A percentile compares a stretch with the other conserved stretches of the same genome.
Evolutionary conservation across 371 early-diverging fungal genomes (phyloP).

Genomic region (Lichtheimia hyalospora): DNA sequence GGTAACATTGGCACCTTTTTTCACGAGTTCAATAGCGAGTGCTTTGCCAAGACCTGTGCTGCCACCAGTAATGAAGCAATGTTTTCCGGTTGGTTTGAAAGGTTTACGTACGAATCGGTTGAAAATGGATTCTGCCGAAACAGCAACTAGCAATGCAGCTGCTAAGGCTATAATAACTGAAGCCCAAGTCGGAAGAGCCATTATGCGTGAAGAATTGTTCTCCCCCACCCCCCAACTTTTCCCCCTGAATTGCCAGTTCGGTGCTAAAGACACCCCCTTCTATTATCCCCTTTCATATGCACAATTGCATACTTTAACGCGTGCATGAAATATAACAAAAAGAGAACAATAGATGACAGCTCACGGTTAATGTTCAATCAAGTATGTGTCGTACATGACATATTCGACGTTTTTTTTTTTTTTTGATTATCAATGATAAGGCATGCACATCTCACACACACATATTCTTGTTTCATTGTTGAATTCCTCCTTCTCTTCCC

Average conservation of each 20-base stretch:
- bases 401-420: background rate
- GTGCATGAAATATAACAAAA: background rate
- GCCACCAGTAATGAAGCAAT: conserved; percentile 91
- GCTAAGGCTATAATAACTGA: conserved; percentile 35
- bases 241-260: background rate
- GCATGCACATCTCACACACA: background rate
- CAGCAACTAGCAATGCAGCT: conserved; percentile 16
- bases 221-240: no score
- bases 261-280: background rate
- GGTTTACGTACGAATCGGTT: conserved; percentile 26
- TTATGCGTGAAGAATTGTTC: conserved; percentile 10
- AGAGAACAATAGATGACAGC: background rate
- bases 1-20: conserved; percentile 81
- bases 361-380: background rate
- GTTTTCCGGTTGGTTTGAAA: conserved; percentile 51
- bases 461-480: background rate
- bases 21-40: conserved; percentile 69
- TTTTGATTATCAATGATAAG: background rate
- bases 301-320: background rate
- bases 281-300: background rate
- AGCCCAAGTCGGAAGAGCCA: conserved; percentile 41
- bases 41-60: conserved; percentile 89
- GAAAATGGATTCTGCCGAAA: conserved; percentile 22
- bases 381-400: background rate
- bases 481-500: background rate